phyloP scores from a whole-genome alignment of 345 rosid genomes.

The Hypericum androsaemum region DNA sequence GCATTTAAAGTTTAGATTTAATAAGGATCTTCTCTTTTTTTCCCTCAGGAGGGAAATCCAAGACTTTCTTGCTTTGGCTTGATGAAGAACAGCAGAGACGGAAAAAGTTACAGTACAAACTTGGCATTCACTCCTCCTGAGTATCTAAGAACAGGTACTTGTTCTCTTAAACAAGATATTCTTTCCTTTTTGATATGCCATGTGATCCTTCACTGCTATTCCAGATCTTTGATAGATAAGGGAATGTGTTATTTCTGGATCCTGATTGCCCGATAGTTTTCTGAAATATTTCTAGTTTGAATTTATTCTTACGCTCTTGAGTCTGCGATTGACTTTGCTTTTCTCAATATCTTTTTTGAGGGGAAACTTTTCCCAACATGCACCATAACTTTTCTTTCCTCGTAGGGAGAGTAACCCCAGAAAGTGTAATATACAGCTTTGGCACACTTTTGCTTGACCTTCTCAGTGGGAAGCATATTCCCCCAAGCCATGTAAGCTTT shows the following conservation, averaged over 20 bases:
- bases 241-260: no score
- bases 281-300: no score
- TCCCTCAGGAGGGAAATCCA: background rate
- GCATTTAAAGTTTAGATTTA: no score
- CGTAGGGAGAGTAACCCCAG: conserved; percentile 1
- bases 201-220: background rate
- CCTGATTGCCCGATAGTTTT: no score
- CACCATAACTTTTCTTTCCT: background rate
- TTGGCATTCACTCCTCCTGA: conserved; percentile 5
- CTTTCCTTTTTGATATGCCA: background rate
- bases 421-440: conserved; percentile 4
- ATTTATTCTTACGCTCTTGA: background rate
- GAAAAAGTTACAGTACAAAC: conserved; percentile 6
- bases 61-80: conserved; percentile 1
- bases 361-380: no score
- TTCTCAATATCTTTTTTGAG: background rate
- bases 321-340: background rate
- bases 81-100: conserved; percentile 7
- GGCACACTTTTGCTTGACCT: conserved; percentile 5
- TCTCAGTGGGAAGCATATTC: conserved; percentile 3
- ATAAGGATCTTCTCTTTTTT: background rate
- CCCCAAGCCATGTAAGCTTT: conserved; percentile 3
- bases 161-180: background rate
- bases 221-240: no score
- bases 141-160: conserved; percentile 5